These are phyloP conservation scores for Penicillium sp. DNA, from an alignment of 2,329 filamentous ascomycete species.

Conservation along the genomic window DNA sequence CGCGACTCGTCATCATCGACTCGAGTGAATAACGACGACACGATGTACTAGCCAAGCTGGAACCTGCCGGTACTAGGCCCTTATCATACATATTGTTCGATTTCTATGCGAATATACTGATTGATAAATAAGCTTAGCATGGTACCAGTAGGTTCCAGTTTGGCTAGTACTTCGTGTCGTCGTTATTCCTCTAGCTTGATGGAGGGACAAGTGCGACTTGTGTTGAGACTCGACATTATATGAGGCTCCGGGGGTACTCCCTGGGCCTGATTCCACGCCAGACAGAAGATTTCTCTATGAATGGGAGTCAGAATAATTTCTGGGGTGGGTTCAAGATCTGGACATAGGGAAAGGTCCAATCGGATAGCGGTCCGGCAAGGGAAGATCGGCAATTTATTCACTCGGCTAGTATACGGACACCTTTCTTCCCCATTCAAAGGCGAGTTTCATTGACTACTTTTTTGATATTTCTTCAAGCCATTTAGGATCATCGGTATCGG, in stretches of 20 bases:
- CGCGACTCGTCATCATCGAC: neutral
- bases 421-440: too few species aligned
- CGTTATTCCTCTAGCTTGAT: neutral
- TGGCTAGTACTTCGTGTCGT: conserved; percentile 2
- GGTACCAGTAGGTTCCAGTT: neutral
- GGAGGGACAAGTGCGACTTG: too few species aligned
- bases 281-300: too few species aligned
- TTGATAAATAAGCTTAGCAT: neutral
- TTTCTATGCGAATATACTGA: neutral
- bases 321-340: neutral
- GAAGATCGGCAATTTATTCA: neutral
- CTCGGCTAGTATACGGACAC: too few species aligned
- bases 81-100: neutral
- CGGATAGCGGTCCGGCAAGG: conserved; percentile 3
- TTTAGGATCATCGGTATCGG: neutral
- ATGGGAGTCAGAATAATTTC: too few species aligned
- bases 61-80: neutral
- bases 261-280: too few species aligned
- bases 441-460: neutral
- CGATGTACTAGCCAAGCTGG: neutral
- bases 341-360: neutral
- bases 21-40: neutral
- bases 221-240: too few species aligned
- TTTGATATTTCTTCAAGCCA: neutral
- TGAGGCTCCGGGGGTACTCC: too few species aligned